Evolutionary conservation across 805 yeast genomes (phyloP).

Genomic region (Schwanniomyces occidentalis): DNA sequence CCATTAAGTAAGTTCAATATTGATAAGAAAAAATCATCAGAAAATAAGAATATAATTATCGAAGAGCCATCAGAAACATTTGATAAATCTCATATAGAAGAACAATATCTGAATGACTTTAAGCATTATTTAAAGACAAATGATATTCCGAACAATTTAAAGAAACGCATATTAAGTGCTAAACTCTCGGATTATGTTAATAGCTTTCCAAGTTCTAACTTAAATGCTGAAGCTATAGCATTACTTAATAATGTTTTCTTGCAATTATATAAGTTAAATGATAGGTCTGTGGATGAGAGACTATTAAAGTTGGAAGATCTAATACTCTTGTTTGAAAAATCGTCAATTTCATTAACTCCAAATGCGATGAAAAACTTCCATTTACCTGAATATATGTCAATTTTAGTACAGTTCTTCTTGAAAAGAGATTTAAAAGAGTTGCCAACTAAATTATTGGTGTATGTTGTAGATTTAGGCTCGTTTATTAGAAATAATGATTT

Average conservation of each 20-base stretch:
- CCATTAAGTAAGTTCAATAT: conserved; percentile 15
- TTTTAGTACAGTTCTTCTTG: conserved; percentile 21
- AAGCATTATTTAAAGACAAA: conserved; percentile 28
- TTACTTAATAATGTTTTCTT: conserved; percentile 21
- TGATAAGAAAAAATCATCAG: conserved; percentile 1
- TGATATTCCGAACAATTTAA: conserved; percentile 22
- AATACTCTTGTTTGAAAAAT: conserved; percentile 16
- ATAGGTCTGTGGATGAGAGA: conserved; percentile 6
- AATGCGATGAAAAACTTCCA: conserved; percentile 6
- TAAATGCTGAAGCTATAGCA: conserved; percentile 14
- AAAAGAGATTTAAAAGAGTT: conserved; percentile 9
- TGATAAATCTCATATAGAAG: conserved; percentile 1
- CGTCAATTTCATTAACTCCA: conserved; percentile 10
- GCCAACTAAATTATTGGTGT: conserved; percentile 21
- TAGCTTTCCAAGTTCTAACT: conserved; percentile 4
- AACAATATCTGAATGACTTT: conserved; percentile 14
- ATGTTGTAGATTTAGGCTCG: conserved; percentile 29
- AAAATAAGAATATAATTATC: conserved; percentile 3
- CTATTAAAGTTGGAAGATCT: conserved; percentile 9
- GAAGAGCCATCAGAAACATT: conserved; percentile 10
- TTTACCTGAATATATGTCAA: conserved; percentile 30
- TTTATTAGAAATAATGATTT: conserved; percentile 4
- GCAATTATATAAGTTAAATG: conserved; percentile 15
- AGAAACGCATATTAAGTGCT: conserved; percentile 16
- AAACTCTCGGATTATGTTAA: conserved; percentile 20